Evolutionary conservation across 257 asterid species (phyloP).

Genomic region (Nicotiana tomentosiformis): DNA sequence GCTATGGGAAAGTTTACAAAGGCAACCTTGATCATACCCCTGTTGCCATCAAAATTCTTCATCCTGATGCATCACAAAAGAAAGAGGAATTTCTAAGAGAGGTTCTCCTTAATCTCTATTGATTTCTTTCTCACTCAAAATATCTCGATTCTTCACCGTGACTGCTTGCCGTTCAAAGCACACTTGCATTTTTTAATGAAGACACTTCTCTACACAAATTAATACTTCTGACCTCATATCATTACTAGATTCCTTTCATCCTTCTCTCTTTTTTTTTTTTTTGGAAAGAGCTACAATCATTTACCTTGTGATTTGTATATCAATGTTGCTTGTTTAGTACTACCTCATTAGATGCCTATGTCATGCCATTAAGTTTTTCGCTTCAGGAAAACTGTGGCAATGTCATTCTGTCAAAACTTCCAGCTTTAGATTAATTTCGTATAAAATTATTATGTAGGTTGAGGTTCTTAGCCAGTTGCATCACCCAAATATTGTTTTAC

Average conservation of each 20-base stretch:
- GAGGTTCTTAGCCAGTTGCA: conserved; percentile 79
- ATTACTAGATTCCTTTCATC: conserved; percentile 3
- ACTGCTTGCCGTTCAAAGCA: not conserved
- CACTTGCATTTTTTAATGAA: not conserved
- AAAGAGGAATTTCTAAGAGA: conserved; percentile 75
- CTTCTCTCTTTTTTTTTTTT: not conserved
- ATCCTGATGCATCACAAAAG: conserved; percentile 44
- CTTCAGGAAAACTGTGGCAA: not conserved
- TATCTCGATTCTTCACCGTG: not conserved
- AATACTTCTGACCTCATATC: not conserved
- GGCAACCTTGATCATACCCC: conserved; percentile 74
- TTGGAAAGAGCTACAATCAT: not conserved
- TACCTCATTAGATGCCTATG: not conserved
- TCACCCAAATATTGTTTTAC: conserved; percentile 70
- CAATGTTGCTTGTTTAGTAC: not conserved
- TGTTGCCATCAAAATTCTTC: conserved; percentile 71
- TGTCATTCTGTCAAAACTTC: not conserved
- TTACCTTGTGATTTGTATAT: not conserved
- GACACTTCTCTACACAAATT: not conserved
- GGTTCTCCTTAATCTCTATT: conserved; percentile 34
- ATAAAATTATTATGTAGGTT: conserved; percentile 37
- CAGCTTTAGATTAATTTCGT: not conserved
- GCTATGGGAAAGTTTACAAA: conserved; percentile 80
- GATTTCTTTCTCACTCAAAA: not conserved
- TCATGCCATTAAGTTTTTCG: not conserved